Conservation (phyloP, 2,329 filamentous ascomycete species). For the Colletotrichum sp. region DNA sequence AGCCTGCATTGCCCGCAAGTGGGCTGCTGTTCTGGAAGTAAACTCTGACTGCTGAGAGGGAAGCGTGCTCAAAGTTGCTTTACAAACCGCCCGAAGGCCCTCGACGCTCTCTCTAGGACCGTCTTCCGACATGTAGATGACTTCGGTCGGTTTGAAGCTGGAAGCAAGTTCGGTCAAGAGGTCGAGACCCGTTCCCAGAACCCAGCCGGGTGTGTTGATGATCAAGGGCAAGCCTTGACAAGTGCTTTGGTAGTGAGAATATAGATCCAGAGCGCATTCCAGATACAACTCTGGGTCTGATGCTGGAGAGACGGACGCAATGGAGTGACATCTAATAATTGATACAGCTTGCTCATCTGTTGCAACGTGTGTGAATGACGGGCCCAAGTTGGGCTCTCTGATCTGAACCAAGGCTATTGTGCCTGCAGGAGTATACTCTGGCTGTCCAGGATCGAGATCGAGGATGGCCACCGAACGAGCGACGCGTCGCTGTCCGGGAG, state of each 20-base stretch:
- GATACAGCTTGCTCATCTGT: conserved; percentile 22
- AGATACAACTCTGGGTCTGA: conserved; percentile 72
- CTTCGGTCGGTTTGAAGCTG: conserved; percentile 60
- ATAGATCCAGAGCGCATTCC: conserved; percentile 67
- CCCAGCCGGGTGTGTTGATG: conserved; percentile 78
- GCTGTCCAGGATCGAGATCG: conserved; percentile 76
- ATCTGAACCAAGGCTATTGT: conserved; percentile 72
- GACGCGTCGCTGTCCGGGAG: conserved; percentile 28
- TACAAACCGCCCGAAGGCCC: conserved; percentile 50
- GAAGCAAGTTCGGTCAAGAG: conserved; percentile 64
- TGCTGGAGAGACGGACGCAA: conserved; percentile 69
- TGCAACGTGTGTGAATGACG: conserved; percentile 68
- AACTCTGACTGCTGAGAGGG: conserved; percentile 65
- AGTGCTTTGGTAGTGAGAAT: conserved; percentile 55
- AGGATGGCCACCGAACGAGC: conserved; percentile 58
- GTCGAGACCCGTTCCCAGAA: conserved; percentile 72
- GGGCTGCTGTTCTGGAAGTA: conserved; percentile 64
- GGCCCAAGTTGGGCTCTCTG: conserved; percentile 64
- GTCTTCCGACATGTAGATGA: conserved; percentile 73
- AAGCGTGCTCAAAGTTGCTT: conserved; percentile 52
- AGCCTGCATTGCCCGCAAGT: conserved; percentile 76
- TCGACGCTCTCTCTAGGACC: conserved; percentile 64
- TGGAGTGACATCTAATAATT: conserved; percentile 67
- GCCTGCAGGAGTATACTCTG: conserved; percentile 75
- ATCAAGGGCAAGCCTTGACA: conserved; percentile 61